Percentiles rank a stretch among this genome's conserved stretches.
Evolutionary conservation across 305 asterid species (phyloP).

Genomic region (Solanum aculeatissimum): DNA sequence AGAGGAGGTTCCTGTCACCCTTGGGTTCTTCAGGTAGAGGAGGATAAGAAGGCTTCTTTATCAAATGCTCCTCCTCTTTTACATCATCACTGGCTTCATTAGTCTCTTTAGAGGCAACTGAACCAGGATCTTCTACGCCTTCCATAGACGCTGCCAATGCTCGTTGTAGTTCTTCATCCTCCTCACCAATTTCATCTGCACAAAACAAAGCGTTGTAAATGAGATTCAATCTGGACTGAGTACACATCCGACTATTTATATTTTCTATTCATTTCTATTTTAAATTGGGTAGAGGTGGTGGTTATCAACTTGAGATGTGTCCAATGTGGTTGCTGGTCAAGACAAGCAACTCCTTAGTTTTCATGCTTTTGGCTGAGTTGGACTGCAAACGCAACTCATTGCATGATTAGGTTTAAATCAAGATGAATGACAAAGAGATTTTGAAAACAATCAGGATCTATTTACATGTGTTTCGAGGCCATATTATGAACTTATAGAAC

Average conservation of each 20-base stretch:
- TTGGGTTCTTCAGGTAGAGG: conserved; percentile 90
- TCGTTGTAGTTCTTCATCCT: conserved; percentile 62
- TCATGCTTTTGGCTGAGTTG: not conserved
- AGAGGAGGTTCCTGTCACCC: conserved; percentile 56
- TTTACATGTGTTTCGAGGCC: not conserved
- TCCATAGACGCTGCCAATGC: conserved; percentile 87
- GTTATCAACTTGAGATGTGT: not conserved
- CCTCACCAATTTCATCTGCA: conserved; percentile 44
- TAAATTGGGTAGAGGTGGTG: not conserved
- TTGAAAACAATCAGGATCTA: not conserved
- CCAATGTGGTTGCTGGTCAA: not conserved
- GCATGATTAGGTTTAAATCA: not conserved
- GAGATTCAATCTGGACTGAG: not conserved
- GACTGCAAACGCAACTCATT: not conserved
- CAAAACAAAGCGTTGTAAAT: not conserved
- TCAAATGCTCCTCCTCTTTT: conserved; percentile 5
- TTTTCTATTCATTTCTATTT: not conserved
- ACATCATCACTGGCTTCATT: conserved; percentile 25
- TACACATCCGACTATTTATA: not conserved
- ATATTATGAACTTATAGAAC: not conserved
- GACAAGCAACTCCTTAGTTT: not conserved
- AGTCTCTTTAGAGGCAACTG: conserved; percentile 25
- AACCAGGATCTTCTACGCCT: conserved; percentile 28
- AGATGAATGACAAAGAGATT: not conserved
- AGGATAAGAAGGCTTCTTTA: conserved; percentile 49